Percentiles rank a stretch among this genome's conserved stretches.
These are phyloP conservation scores for Pedinophyceae sp. DNA, from an alignment of 139 green algal species.

Conservation along the genomic window DNA sequence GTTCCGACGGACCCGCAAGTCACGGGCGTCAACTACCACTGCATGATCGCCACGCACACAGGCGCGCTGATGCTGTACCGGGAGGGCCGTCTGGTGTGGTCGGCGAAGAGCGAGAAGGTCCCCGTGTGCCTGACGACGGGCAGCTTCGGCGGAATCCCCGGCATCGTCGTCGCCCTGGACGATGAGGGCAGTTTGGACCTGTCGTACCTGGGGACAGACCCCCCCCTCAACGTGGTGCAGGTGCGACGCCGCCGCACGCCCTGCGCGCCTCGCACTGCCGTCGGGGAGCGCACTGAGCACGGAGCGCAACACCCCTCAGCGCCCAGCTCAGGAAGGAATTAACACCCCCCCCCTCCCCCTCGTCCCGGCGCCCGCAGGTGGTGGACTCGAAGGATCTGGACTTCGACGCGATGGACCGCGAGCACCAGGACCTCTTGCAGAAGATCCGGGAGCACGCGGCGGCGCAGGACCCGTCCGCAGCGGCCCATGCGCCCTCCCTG, in stretches of 20 bases:
- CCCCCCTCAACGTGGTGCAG: slow-evolving; percentile 20
- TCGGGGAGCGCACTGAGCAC: neutral
- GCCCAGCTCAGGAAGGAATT: neutral
- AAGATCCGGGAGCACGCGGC: slow-evolving; percentile 31
- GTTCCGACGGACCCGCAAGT: neutral
- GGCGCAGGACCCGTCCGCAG: neutral
- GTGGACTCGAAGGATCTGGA: slow-evolving; percentile 24
- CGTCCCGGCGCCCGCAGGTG: neutral
- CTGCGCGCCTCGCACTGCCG: neutral
- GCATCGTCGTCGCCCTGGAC: slow-evolving; percentile 26
- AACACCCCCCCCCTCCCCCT: neutral
- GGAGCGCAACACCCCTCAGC: neutral
- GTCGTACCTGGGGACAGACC: slow-evolving; percentile 40
- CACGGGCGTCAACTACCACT: neutral
- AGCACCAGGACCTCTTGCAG: slow-evolving; percentile 29
- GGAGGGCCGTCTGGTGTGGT: slow-evolving; percentile 26
- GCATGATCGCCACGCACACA: slow-evolving; percentile 33
- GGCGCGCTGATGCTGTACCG: slow-evolving; percentile 34
- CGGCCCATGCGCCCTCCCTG: slow-evolving; percentile 6
- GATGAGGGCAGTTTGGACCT: slow-evolving; percentile 21
- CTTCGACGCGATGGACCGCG: slow-evolving; percentile 44
- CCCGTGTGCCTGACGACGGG: slow-evolving; percentile 26
- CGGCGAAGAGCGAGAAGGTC: slow-evolving; percentile 22
- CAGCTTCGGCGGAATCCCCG: slow-evolving; percentile 16
- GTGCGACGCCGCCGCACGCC: slow-evolving; percentile 1